phyloP scores from a whole-genome alignment of 2,329 filamentous ascomycete species.

The Drechslerella dactyloides region DNA sequence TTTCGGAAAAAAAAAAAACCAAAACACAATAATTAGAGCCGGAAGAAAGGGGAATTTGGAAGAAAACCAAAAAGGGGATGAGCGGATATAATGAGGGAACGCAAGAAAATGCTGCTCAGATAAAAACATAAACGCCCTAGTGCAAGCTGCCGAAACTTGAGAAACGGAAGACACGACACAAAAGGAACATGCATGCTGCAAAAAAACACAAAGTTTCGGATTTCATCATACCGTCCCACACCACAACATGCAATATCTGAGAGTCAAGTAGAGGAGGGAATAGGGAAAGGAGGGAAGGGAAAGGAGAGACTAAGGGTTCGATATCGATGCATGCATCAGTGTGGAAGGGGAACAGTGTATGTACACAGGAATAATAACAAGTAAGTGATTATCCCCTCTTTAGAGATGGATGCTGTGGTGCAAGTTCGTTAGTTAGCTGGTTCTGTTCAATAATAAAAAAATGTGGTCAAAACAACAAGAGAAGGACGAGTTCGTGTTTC shows the following conservation, averaged over 20 bases:
- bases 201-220: constrained; percentile 9
- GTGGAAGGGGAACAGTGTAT: constrained; percentile 37
- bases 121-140: constrained; percentile 35
- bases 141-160: constrained; percentile 6
- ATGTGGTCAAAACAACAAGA: constrained; percentile 4
- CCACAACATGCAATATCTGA: constrained; percentile 13
- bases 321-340: constrained; percentile 28
- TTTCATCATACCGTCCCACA: constrained; percentile 16
- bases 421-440: constrained; percentile 39
- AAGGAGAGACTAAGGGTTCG: constrained; percentile 2
- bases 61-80: too few species aligned
- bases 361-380: constrained; percentile 33
- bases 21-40: not conserved
- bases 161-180: constrained; percentile 1
- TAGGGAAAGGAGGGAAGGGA: constrained; percentile 17
- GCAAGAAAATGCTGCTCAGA: constrained; percentile 24
- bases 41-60: constrained; percentile 28
- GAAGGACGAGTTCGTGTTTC: constrained; percentile 10
- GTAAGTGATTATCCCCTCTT: constrained; percentile 23
- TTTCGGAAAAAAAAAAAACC: not conserved
- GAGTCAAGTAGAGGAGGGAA: not conserved
- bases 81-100: constrained; percentile 1
- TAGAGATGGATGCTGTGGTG: constrained; percentile 14
- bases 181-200: constrained; percentile 6
- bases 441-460: constrained; percentile 23